Percentiles rank a stretch among this genome's conserved stretches.
Conservation (phyloP, 129 eudicot species). For the Smallanthus sonchifolius region DNA sequence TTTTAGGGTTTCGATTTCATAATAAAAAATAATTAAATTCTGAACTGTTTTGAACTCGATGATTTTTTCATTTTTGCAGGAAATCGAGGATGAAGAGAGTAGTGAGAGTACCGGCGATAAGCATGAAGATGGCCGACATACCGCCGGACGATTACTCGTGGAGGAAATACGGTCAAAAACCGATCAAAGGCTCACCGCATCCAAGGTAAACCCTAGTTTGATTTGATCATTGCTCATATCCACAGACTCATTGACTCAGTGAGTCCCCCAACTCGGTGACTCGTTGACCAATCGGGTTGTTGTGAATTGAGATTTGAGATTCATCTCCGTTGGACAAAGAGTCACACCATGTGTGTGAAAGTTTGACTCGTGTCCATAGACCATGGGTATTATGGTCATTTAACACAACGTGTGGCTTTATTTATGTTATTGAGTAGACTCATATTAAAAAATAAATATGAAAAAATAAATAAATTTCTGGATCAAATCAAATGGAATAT, state of each 20-base stretch:
- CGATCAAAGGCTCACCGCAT: conserved; percentile 96
- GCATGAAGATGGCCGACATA: conserved; percentile 93
- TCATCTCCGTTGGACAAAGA: background rate
- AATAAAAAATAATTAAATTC: conserved; percentile 40
- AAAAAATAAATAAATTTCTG: background rate
- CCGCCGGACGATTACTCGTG: conserved; percentile 97
- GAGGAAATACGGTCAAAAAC: conserved; percentile 98
- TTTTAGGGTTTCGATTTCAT: background rate
- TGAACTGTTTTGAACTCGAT: conserved; percentile 6
- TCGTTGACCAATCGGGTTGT: conserved; percentile 14
- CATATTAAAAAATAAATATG: background rate
- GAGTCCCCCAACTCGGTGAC: conserved; percentile 18
- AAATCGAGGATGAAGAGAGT: conserved; percentile 79
- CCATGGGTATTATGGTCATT: conserved; percentile 16
- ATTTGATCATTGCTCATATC: conserved; percentile 10
- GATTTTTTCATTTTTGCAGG: conserved; percentile 23
- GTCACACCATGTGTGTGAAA: conserved; percentile 17
- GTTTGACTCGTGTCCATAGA: conserved; percentile 29
- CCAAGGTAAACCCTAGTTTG: conserved; percentile 53
- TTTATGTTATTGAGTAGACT: background rate
- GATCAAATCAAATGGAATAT: conserved; percentile 13
- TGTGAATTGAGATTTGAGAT: no score
- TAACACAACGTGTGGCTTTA: background rate
- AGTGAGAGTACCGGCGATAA: conserved; percentile 86
- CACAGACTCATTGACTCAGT: conserved; percentile 18